Evolutionary conservation across 1,284 basidiomycete species (phyloP), one percentile per base, ranked within the genome.

Genomic region (Trichosporon coremiiforme): DNA sequence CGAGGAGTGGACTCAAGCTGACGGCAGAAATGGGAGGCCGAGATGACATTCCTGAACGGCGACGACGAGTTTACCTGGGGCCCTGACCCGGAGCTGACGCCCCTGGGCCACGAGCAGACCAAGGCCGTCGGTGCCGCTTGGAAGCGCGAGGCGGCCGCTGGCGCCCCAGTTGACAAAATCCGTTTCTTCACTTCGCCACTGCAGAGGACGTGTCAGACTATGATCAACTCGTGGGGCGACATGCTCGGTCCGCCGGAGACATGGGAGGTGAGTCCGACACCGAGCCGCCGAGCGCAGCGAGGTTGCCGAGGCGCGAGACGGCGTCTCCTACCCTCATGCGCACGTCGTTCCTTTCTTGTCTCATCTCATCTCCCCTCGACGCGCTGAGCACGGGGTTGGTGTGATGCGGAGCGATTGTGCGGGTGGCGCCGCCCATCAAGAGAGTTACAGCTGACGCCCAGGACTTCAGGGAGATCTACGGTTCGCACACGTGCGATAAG

Each of bases 31-130:
- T 85, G 85, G 85, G 82, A 85, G 71, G 74, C 78, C 60, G 82
- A 91, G 75, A 94, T 89, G 89, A 87, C 91, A 0, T 88, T 87
- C 75, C 78, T 90, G 22, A 84, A 90, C 63, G 89, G 89, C 0
- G 91, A 95, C 75, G 90, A 85, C 12, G 87, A 90, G 67, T 84
- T 93, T 9, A 85, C 84, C 0, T 94, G 93, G 92, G 92, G 92
- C 38, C 92, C 93, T 15, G 93, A 95, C 79, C 88, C 93, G 0
- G 85, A 87, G 33, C 87, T 95, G 31, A 94, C 93, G 0, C 79
- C 85, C 0, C 77, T 89, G 2, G 93, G 93, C 0, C 83, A 87
- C 62, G 73, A 81, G 0, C 91, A 95, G 82, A 93, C 92, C 0
- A 73, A 78, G 22, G 84, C 79, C 4, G 75, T 89, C 0, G 85